Conservation (phyloP, 2,329 filamentous ascomycete genomes). For the Phyllosticta capitalensis region DNA sequence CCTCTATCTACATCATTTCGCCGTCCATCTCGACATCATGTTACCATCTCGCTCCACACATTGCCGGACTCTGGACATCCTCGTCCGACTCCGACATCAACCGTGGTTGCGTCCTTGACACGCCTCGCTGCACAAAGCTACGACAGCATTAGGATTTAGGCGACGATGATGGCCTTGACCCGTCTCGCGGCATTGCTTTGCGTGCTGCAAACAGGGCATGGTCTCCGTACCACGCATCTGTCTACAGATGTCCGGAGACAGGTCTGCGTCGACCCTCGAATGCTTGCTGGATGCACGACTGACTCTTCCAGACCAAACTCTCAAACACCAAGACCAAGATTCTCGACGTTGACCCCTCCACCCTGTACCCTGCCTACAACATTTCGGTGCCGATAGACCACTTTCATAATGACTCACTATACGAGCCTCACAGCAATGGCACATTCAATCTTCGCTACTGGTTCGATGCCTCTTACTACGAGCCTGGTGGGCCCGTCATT, state of each 20-base stretch:
- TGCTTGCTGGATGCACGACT: neutral
- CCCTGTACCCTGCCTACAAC: constrained; percentile 41
- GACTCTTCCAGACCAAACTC: neutral
- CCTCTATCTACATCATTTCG: neutral
- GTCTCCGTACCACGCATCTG: constrained; percentile 1
- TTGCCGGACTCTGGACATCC: neutral
- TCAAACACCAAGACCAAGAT: neutral
- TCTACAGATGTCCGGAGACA: constrained; percentile 6
- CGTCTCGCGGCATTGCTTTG: neutral
- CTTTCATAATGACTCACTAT: constrained; percentile 69
- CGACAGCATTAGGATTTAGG: neutral
- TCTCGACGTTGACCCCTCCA: constrained; percentile 22
- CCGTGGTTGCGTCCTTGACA: neutral
- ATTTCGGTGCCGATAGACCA: constrained; percentile 60
- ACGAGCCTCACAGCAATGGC: constrained; percentile 64
- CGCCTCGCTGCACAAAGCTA: neutral
- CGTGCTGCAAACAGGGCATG: neutral
- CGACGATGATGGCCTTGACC: neutral
- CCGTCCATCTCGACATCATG: neutral
- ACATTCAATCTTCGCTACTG: constrained; percentile 69
- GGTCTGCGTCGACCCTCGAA: neutral
- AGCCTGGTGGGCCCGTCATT: constrained; percentile 70
- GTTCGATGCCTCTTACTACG: constrained; percentile 70
- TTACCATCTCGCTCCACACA: neutral
- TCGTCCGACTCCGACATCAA: neutral